Conservation (phyloP, 352 stramenopile species). For the Globisporangium spiculum region DNA sequence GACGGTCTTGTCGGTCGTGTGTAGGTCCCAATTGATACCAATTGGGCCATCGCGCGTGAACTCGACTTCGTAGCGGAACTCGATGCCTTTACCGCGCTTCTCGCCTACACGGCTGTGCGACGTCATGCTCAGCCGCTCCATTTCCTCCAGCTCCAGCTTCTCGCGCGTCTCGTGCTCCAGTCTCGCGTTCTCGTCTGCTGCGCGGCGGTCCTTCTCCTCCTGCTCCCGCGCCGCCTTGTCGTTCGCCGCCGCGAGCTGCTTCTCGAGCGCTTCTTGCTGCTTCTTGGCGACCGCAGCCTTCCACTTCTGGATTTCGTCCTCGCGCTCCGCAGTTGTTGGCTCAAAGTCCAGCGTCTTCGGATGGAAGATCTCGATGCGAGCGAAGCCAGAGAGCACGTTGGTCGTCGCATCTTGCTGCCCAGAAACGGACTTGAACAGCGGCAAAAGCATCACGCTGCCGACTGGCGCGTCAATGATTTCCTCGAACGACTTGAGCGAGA, state of each 20-base stretch:
- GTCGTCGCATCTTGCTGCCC: background rate
- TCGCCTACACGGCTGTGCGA: conserved; percentile 32
- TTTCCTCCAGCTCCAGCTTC: conserved; percentile 40
- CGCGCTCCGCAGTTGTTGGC: conserved; percentile 28
- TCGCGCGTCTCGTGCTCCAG: conserved; percentile 31
- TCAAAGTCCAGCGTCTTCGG: conserved; percentile 52
- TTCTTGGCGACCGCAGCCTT: conserved; percentile 21
- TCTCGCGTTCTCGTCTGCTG: conserved; percentile 30
- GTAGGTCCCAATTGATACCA: conserved; percentile 70
- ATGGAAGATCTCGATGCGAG: conserved; percentile 55
- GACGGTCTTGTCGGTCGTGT: conserved; percentile 41
- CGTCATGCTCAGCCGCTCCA: conserved; percentile 53
- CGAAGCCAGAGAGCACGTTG: conserved; percentile 58
- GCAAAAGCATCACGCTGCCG: conserved; percentile 41
- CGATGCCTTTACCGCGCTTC: conserved; percentile 42
- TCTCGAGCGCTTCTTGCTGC: conserved; percentile 31
- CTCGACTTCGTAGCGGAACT: conserved; percentile 68
- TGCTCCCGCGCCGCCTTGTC: conserved; percentile 30
- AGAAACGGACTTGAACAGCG: conserved; percentile 37
- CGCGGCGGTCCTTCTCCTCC: conserved; percentile 33
- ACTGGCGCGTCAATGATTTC: conserved; percentile 40
- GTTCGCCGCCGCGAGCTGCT: conserved; percentile 30
- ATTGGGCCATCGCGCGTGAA: conserved; percentile 56
- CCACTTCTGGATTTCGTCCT: conserved; percentile 35
- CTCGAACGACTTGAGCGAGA: conserved; percentile 43